These are phyloP conservation scores for Capronia epimyces DNA, from an alignment of 2,329 filamentous ascomycete species.

Conservation along the genomic window DNA sequence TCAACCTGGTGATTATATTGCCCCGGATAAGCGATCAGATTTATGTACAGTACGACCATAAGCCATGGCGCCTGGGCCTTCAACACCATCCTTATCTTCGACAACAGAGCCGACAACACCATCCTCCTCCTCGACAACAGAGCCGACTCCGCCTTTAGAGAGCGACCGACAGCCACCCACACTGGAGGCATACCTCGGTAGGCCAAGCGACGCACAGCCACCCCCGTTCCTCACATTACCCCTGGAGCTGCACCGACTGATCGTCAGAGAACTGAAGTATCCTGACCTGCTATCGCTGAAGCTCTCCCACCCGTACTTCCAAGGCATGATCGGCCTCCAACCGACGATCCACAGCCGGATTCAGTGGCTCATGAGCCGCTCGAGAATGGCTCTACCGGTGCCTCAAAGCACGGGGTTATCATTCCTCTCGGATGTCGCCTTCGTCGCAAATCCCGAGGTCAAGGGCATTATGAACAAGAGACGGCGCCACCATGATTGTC, in stretches of 20 bases:
- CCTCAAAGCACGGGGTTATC: slow-evolving; percentile 9
- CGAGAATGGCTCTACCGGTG: slow-evolving; percentile 9
- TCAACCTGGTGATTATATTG: no score
- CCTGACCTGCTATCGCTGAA: slow-evolving; percentile 30
- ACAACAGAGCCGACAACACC: no score
- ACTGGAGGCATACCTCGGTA: no score
- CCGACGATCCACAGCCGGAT: slow-evolving; percentile 11
- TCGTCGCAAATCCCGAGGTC: slow-evolving; percentile 22
- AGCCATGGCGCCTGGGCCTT: no score
- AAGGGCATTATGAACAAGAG: slow-evolving; percentile 16
- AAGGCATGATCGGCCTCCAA: neutral
- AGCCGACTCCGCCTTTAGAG: no score
- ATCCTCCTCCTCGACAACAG: no score
- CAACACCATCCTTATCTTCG: no score
- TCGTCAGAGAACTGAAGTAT: slow-evolving; percentile 29
- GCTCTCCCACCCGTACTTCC: slow-evolving; percentile 31
- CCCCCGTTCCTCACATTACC: slow-evolving; percentile 30
- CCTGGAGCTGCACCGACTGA: slow-evolving; percentile 32
- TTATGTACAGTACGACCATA: no score
- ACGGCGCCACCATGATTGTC: slow-evolving; percentile 17
- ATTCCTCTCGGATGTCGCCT: slow-evolving; percentile 18
- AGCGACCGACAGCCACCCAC: no score
- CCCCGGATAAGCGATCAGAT: no score
- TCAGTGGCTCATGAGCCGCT: slow-evolving; percentile 13
- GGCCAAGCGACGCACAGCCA: no score